phyloP scores from a whole-genome alignment of 2,329 filamentous ascomycete genomes.

The Blastomyces parvus region DNA sequence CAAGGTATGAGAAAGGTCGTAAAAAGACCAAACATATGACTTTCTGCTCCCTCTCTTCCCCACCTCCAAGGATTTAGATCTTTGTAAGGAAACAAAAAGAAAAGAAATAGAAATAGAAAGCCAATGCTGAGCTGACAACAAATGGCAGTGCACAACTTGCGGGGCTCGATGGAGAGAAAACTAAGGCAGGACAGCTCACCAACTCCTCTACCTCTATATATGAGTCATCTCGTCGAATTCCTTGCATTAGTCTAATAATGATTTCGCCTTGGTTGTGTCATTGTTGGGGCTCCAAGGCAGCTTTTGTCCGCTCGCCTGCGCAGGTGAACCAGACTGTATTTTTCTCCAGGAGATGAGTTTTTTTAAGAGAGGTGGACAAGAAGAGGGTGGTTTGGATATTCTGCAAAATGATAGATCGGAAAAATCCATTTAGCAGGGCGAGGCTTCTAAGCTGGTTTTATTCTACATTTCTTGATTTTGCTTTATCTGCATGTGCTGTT shows the following conservation, averaged over 20 bases:
- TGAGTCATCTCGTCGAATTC: background rate
- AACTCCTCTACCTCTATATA: background rate
- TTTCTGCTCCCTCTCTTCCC: background rate
- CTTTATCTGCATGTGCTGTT: background rate
- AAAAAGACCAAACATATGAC: background rate
- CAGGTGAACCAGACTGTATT: background rate
- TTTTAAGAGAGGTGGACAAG: background rate
- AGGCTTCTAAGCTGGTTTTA: background rate
- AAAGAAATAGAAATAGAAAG: background rate
- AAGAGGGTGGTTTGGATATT: background rate
- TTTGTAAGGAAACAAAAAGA: background rate
- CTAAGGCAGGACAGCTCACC: conserved; percentile 20
- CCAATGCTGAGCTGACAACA: conserved; percentile 4
- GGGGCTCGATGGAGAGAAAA: conserved; percentile 42
- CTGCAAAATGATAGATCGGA: background rate
- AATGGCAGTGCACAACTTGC: conserved; percentile 37
- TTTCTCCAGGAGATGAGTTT: background rate
- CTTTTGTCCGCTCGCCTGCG: background rate
- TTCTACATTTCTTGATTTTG: background rate
- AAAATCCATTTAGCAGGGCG: background rate
- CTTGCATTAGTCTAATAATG: background rate
- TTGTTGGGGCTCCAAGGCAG: background rate
- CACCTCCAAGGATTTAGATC: background rate
- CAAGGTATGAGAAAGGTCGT: conserved; percentile 49
- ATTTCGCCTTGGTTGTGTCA: background rate